A percentile compares a stretch with the other conserved stretches of the same genome.
phyloP scores from a whole-genome alignment of 2,329 filamentous ascomycete genomes.

The Akanthomyces muscarius region DNA sequence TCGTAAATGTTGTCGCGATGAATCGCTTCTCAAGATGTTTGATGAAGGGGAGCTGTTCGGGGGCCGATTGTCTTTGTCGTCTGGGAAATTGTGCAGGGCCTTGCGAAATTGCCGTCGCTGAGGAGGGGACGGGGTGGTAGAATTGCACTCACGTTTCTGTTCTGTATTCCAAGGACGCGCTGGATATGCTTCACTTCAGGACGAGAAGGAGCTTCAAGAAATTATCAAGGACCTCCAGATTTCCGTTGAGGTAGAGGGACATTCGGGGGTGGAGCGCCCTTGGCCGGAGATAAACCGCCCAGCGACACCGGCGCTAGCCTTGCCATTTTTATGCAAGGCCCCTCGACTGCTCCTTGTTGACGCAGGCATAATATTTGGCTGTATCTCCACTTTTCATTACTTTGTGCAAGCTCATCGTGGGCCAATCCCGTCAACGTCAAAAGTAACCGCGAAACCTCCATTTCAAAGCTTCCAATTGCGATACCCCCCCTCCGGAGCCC shows the following conservation, averaged over 20 bases:
- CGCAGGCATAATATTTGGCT: not conserved
- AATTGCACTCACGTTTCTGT: not conserved
- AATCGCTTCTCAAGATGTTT: not conserved
- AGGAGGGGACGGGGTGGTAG: not conserved
- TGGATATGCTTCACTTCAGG: not conserved
- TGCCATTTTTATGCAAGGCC: not conserved
- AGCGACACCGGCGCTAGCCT: constrained; percentile 18
- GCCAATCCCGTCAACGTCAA: constrained; percentile 11
- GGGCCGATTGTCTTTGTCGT: not conserved
- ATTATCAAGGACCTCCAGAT: not conserved
- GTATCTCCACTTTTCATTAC: constrained; percentile 4
- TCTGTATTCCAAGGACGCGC: not conserved
- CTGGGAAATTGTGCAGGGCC: not conserved
- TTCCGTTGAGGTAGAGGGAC: constrained; percentile 13
- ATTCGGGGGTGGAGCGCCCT: constrained; percentile 2
- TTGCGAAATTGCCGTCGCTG: not conserved
- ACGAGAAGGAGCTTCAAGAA: not conserved
- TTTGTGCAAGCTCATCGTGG: constrained; percentile 1
- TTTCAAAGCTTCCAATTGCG: constrained; percentile 4
- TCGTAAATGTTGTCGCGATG: not conserved
- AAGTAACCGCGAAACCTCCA: not conserved
- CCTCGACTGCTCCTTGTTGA: not conserved
- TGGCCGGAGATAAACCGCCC: constrained; percentile 16
- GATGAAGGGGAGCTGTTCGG: not conserved
- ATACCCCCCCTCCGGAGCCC: not conserved